phyloP scores from a whole-genome alignment of 192 early-diverging fungal genomes.

The Podila epigama region DNA sequence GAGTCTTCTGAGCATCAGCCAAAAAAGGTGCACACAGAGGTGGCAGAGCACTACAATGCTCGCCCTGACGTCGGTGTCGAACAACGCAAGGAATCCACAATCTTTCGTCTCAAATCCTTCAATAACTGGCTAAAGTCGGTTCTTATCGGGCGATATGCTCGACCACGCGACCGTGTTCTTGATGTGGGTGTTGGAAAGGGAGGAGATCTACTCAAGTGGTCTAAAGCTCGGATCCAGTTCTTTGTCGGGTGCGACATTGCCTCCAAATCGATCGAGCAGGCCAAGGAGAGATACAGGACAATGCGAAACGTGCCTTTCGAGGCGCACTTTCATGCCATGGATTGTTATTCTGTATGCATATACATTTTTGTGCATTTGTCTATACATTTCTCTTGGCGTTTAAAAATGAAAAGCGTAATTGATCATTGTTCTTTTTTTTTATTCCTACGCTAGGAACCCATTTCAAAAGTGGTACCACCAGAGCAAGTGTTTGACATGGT shows the following conservation, averaged over 20 bases:
- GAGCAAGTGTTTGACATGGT: conserved; percentile 79
- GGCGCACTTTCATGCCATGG: conserved; percentile 83
- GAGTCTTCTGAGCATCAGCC: not conserved
- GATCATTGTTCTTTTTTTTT: conserved; percentile 5
- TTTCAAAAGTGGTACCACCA: conserved; percentile 60
- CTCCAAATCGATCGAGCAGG: conserved; percentile 84
- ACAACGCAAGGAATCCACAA: conserved; percentile 80
- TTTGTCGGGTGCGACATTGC: conserved; percentile 92
- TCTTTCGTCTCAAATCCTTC: conserved; percentile 86
- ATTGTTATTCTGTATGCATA: conserved; percentile 79
- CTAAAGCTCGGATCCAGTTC: conserved; percentile 71
- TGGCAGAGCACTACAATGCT: conserved; percentile 86
- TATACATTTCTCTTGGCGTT: not conserved
- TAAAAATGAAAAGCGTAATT: not conserved
- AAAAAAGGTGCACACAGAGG: conserved; percentile 43
- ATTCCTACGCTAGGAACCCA: conserved; percentile 55
- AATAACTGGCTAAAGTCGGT: conserved; percentile 98
- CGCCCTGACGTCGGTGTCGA: conserved; percentile 80
- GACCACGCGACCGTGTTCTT: conserved; percentile 63
- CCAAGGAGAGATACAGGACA: conserved; percentile 68
- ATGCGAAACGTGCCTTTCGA: conserved; percentile 65
- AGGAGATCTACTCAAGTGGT: conserved; percentile 87
- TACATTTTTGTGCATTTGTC: not conserved
- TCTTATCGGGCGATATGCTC: conserved; percentile 75
- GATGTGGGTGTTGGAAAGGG: conserved; percentile 97